Conservation (phyloP, 495 filamentous ascomycete species). For the Lophiotrema nucula region DNA sequence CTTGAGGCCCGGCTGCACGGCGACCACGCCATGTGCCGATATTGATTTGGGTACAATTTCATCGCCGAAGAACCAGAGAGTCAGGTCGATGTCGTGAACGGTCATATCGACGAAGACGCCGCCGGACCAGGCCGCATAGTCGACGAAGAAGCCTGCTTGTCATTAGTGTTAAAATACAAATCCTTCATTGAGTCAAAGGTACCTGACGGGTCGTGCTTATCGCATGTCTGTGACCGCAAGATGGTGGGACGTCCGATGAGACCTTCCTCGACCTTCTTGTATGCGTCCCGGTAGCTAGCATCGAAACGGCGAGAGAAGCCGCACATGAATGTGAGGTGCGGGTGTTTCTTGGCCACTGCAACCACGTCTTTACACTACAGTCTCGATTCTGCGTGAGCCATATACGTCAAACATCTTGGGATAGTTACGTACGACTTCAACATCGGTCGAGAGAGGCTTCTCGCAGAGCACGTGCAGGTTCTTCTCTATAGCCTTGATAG, state of each 20-base stretch:
- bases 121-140: constrained; percentile 55
- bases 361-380: constrained; percentile 42
- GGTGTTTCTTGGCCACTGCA: constrained; percentile 50
- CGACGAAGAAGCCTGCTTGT: constrained; percentile 53
- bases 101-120: constrained; percentile 57
- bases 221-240: constrained; percentile 58
- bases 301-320: constrained; percentile 61
- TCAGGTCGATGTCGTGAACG: constrained; percentile 32
- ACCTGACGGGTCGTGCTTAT: constrained; percentile 52
- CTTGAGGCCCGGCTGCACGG: constrained; percentile 21
- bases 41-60: constrained; percentile 34
- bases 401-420: constrained; percentile 3
- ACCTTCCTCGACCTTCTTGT: constrained; percentile 47
- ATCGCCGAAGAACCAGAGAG: constrained; percentile 30
- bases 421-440: constrained; percentile 50
- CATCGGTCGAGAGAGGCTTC: constrained; percentile 53
- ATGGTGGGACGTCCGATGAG: constrained; percentile 53
- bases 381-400: not conserved
- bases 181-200: not conserved
- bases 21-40: constrained; percentile 17
- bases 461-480: constrained; percentile 58
- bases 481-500: constrained; percentile 55
- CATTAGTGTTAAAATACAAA: not conserved
- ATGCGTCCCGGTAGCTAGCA: constrained; percentile 54
- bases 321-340: constrained; percentile 59